phyloP scores from a whole-genome alignment of 2,329 filamentous ascomycete genomes.

The Aciculosporium take region DNA sequence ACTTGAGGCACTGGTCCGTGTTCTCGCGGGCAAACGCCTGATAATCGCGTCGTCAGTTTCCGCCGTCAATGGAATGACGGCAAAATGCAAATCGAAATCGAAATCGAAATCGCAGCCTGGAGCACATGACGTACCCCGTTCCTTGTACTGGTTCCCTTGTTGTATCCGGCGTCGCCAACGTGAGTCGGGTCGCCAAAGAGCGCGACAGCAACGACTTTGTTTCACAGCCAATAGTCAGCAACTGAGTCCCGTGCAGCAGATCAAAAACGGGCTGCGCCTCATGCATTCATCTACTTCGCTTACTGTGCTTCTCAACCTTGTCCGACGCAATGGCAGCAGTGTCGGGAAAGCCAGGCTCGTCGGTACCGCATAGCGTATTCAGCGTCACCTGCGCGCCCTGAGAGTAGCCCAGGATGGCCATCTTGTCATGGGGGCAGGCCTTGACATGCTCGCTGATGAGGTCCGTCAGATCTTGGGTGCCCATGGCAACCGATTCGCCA shows the following conservation, averaged over 20 bases:
- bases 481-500: constrained; percentile 20
- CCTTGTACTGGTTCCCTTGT: constrained; percentile 21
- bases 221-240: background rate
- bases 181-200: constrained; percentile 29
- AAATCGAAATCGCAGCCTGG: background rate
- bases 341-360: constrained; percentile 15
- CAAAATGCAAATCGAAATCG: background rate
- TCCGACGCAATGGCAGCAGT: constrained; percentile 13
- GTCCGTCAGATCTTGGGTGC: constrained; percentile 17
- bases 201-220: constrained; percentile 24
- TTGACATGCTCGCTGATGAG: constrained; percentile 19
- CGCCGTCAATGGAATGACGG: background rate
- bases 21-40: constrained; percentile 25
- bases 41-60: constrained; percentile 1
- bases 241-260: background rate
- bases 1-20: constrained; percentile 20
- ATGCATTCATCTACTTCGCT: background rate
- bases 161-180: constrained; percentile 21
- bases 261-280: background rate
- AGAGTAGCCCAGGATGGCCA: constrained; percentile 28
- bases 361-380: constrained; percentile 25
- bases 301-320: constrained; percentile 21
- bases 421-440: constrained; percentile 24
- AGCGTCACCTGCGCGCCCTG: constrained; percentile 27
- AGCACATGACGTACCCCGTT: constrained; percentile 24